Conservation (phyloP, 2,329 filamentous ascomycete species). For the Exserohilum rostratum region DNA sequence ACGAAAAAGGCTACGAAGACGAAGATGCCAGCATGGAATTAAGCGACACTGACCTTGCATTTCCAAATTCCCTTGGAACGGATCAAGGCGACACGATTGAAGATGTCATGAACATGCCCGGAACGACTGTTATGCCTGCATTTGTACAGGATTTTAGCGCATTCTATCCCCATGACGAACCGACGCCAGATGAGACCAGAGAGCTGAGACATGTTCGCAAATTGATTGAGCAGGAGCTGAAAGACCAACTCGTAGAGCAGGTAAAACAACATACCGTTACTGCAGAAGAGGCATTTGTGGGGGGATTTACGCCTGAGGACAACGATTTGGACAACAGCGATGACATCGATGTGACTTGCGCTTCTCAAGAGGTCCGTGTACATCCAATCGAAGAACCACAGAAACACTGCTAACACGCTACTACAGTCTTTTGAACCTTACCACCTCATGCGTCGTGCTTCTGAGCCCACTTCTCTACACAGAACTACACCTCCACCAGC, state of each 20-base stretch:
- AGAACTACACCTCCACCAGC: conserved; percentile 26
- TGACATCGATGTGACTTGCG: no score
- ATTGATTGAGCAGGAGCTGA: not conserved
- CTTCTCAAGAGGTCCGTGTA: no score
- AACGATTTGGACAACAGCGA: not conserved
- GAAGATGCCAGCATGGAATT: conserved; percentile 26
- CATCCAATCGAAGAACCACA: not conserved
- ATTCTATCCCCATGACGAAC: not conserved
- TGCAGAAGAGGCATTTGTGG: not conserved
- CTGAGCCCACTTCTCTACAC: not conserved
- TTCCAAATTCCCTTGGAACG: not conserved
- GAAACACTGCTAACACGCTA: not conserved
- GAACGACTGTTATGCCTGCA: not conserved
- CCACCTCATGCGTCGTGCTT: not conserved
- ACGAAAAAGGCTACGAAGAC: conserved; percentile 21
- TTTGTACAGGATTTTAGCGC: conserved; percentile 1
- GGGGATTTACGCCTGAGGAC: not conserved
- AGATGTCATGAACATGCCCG: conserved; percentile 15
- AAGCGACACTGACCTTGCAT: conserved; percentile 9
- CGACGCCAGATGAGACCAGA: not conserved
- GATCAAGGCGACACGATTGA: conserved; percentile 8
- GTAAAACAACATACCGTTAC: not conserved
- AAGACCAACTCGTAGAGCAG: not conserved
- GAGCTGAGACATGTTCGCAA: not conserved
- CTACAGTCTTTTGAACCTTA: not conserved